Evolutionary conservation across 2,329 filamentous ascomycete genomes (phyloP).

Genomic region (Ampelomyces quisqualis): DNA sequence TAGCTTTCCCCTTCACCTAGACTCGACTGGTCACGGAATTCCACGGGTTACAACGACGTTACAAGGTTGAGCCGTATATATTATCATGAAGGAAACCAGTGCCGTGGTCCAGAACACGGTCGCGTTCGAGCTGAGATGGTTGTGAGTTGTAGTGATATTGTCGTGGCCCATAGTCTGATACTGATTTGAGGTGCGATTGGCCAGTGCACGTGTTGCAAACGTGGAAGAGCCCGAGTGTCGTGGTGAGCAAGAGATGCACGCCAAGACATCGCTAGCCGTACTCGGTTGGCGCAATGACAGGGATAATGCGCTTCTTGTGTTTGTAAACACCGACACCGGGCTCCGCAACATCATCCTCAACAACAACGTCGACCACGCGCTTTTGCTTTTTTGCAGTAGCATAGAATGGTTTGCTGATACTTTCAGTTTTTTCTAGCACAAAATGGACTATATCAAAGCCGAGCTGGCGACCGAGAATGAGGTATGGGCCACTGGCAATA

Average conservation of each 20-base stretch:
- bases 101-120: too few relatives aligned
- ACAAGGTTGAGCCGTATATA: too few relatives aligned
- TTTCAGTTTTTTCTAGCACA: constrained; percentile 15
- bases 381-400: constrained; percentile 16
- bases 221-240: too few relatives aligned
- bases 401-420: constrained; percentile 27
- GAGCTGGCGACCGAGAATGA: constrained; percentile 34
- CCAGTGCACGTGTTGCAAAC: too few relatives aligned
- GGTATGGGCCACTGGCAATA: constrained; percentile 24
- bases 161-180: too few relatives aligned
- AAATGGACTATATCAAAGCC: constrained; percentile 15
- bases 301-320: constrained; percentile 5
- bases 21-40: too few relatives aligned
- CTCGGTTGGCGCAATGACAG: constrained; percentile 3
- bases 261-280: not conserved
- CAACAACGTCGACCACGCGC: constrained; percentile 18
- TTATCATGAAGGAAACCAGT: too few relatives aligned
- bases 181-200: too few relatives aligned
- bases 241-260: not conserved
- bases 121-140: too few relatives aligned
- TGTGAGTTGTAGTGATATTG: too few relatives aligned
- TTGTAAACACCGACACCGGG: constrained; percentile 3
- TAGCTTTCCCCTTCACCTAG: too few relatives aligned
- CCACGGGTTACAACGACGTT: too few relatives aligned
- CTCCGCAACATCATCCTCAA: constrained; percentile 13